Evolutionary conservation across 768 basidiomycete species (phyloP), one percentile per base, ranked within the genome.

Genomic region (Pulveroboletus frians): DNA sequence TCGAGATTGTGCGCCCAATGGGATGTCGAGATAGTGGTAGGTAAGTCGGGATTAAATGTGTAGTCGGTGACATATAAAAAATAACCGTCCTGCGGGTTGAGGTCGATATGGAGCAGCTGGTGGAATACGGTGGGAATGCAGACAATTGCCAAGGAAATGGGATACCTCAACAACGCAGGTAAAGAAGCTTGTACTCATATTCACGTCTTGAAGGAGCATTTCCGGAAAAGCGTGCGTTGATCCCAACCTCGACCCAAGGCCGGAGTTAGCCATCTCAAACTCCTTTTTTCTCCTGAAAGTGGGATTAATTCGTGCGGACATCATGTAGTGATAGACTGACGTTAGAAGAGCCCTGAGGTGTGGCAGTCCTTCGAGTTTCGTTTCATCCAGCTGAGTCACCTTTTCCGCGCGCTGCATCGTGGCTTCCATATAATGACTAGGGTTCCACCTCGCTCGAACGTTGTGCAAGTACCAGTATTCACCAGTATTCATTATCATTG

Each of bases 21-120:
- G 42, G 68, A 64, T 4, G 52, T 45, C 23, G 54, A 58, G 17
- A 57, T 49, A 3, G 61, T 49, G n/a, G 63, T 52, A 5, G 66
- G 58, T 31, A 84, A 65, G 43, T 74, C 65, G 4, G 71, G 55
- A 46, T 82, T 74, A 3, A 67, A 60, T 2, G 83, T 83, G 57
- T 85, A 87, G 61, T 88, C 85, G 8, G 84, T 85, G 29, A 83
- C 77, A 52, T 76, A 81, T 34, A 85, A 62, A 42, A 67, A 71
- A 4, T 73, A 64, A 21, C 61, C 60, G 23, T 68, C 62, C 27
- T 61, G 55, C 15, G 68, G 56, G 38, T 70, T 66, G 17, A 63
- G 53, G 11, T 67, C 65, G 17, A 70, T 51, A 50, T 75, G 71
- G 4, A 85, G 64, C 30, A 83, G 61, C 84, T 85, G 48, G 13